Conservation (phyloP, 345 rosid species). For the Eutrema japonicum region DNA sequence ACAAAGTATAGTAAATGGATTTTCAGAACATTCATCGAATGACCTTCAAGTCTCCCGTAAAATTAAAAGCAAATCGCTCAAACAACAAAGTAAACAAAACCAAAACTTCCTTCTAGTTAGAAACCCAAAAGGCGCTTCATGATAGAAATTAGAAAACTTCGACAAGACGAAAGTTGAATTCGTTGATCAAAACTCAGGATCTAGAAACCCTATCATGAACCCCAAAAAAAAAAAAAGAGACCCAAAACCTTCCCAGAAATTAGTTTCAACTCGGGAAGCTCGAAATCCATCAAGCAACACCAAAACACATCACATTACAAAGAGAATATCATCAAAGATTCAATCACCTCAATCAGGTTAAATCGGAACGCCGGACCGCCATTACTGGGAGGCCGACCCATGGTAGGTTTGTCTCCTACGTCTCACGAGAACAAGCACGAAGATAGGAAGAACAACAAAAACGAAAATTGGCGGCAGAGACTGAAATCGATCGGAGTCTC, state of each 20-base stretch:
- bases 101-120: background rate
- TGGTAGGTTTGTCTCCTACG: conserved; percentile 24
- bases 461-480: conserved; percentile 24
- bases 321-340: conserved; percentile 11
- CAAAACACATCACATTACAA: conserved; percentile 15
- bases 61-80: background rate
- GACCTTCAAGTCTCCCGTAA: background rate
- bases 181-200: background rate
- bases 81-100: conserved; percentile 16
- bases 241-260: background rate
- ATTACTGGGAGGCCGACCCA: conserved; percentile 98
- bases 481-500: conserved; percentile 22
- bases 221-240: background rate
- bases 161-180: conserved; percentile 7
- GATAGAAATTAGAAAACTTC: conserved; percentile 1
- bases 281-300: conserved; percentile 2
- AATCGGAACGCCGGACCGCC: conserved; percentile 99
- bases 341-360: conserved; percentile 64
- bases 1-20: background rate
- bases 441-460: background rate
- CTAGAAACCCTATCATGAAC: conserved; percentile 33
- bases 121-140: conserved; percentile 2
- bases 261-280: background rate
- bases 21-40: conserved; percentile 3
- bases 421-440: background rate